phyloP scores from a whole-genome alignment of 2,329 filamentous ascomycete genomes.

The Aureobasidium subglaciale region DNA sequence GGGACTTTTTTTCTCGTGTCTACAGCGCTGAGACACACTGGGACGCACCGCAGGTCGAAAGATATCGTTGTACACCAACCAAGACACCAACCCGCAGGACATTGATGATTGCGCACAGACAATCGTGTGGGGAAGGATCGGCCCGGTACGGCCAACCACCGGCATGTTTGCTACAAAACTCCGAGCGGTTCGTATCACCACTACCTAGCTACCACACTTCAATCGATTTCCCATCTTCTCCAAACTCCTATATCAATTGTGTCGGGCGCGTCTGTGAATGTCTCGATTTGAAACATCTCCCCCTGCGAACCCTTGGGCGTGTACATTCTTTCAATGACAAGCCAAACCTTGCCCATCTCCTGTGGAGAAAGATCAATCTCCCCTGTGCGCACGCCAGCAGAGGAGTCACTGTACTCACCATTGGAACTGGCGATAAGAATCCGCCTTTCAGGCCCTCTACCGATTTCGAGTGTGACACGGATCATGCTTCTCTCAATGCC shows the following conservation, averaged over 20 bases:
- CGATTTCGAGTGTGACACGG: conserved; percentile 65
- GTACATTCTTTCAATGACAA: conserved; percentile 77
- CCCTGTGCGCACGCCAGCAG: conserved; percentile 57
- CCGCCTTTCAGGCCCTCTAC: conserved; percentile 60
- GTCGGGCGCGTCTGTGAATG: conserved; percentile 40
- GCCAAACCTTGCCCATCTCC: conserved; percentile 42
- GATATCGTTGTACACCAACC: background rate
- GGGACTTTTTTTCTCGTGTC: background rate
- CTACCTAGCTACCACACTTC: background rate
- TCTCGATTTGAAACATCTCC: conserved; percentile 46
- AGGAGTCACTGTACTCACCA: conserved; percentile 67
- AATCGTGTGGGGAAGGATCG: background rate
- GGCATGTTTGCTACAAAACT: background rate
- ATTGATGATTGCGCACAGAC: background rate
- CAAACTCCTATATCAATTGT: conserved; percentile 39
- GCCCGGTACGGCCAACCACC: background rate
- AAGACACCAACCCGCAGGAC: background rate
- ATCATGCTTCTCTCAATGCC: conserved; percentile 43
- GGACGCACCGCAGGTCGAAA: background rate
- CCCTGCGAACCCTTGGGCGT: conserved; percentile 40
- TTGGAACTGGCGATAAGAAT: conserved; percentile 59
- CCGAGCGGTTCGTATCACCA: background rate
- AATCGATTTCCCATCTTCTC: conserved; percentile 36
- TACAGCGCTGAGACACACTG: background rate
- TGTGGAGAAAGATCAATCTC: conserved; percentile 68